Conservation (phyloP, 345 rosid genomes). For the Xanthoceras sorbifolium region DNA sequence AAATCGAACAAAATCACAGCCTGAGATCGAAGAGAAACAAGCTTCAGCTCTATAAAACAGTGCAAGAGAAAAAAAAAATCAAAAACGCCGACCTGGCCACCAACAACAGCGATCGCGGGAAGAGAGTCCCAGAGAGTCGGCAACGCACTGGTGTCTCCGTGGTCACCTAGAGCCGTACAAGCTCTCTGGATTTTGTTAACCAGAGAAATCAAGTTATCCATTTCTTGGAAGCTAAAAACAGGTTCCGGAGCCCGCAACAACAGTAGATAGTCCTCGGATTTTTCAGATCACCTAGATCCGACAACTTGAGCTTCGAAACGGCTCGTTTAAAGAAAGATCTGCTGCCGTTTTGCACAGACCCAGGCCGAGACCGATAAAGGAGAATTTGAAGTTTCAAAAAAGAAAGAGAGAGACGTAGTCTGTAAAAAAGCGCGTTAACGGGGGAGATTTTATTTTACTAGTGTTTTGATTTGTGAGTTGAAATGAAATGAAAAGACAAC, state of each 20-base stretch:
- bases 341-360: neutral
- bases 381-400: constrained; percentile 26
- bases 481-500: neutral
- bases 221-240: constrained; percentile 22
- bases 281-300: constrained; percentile 32
- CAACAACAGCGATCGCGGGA: constrained; percentile 98
- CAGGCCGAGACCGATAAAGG: constrained; percentile 1
- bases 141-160: constrained; percentile 82
- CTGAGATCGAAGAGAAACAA: neutral
- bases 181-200: constrained; percentile 99
- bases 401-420: constrained; percentile 14
- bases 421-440: constrained; percentile 14
- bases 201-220: constrained; percentile 92
- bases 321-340: constrained; percentile 15
- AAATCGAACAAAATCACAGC: neutral
- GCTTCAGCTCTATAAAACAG: neutral
- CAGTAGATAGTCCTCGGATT: neutral
- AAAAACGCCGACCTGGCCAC: constrained; percentile 80
- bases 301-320: neutral
- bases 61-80: neutral
- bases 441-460: neutral
- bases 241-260: constrained; percentile 17
- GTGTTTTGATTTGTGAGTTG: constrained; percentile 6
- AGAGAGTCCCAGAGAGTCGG: constrained; percentile 99
- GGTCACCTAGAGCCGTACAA: constrained; percentile 99